A percentile compares a stretch with the other conserved stretches of the same genome.
Evolutionary conservation across 192 early-diverging fungal genomes (phyloP).

Genomic region (Diversispora epigaea): DNA sequence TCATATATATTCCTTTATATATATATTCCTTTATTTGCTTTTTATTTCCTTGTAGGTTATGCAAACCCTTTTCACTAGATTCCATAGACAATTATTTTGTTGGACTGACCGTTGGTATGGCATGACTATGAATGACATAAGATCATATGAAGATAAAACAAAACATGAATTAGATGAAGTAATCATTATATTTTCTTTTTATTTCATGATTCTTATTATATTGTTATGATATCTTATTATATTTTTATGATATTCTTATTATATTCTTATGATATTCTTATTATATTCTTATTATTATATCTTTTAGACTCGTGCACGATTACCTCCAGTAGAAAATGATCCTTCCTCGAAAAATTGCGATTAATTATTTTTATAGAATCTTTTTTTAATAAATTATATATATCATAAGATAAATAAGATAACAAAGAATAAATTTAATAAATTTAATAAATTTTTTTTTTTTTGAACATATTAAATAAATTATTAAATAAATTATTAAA

Average conservation of each 20-base stretch:
- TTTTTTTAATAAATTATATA: no score
- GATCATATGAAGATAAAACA: conserved; percentile 65
- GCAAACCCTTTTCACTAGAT: conserved; percentile 54
- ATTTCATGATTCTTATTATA: no score
- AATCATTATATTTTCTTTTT: neutral
- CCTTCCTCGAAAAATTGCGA: no score
- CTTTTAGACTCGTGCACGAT: neutral
- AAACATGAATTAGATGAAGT: conserved; percentile 59
- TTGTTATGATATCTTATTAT: neutral
- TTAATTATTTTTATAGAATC: no score
- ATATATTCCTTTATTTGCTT: neutral
- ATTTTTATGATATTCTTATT: neutral
- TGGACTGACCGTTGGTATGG: conserved; percentile 76
- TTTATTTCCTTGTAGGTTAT: neutral
- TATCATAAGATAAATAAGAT: no score
- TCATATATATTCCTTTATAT: neutral
- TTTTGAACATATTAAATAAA: no score
- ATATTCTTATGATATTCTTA: neutral
- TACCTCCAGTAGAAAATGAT: neutral
- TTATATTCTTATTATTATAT: no score
- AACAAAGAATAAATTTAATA: no score
- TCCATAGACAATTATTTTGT: conserved; percentile 79
- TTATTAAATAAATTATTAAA: no score
- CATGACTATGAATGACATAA: conserved; percentile 71
- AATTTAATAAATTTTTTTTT: no score